Conservation (phyloP, 345 rosid species). For the Salix exigua region DNA sequence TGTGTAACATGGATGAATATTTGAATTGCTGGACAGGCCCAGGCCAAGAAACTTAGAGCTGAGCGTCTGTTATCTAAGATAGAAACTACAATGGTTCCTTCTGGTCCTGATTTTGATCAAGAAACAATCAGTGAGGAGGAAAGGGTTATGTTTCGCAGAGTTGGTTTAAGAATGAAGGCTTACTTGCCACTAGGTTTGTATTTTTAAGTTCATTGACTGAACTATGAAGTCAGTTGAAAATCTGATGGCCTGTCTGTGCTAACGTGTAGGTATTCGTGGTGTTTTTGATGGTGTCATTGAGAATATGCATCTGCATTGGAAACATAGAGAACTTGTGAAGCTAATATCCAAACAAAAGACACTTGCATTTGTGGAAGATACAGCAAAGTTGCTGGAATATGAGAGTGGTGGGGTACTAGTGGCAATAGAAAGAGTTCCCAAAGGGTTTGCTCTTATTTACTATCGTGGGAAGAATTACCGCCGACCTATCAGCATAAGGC, state of each 20-base stretch:
- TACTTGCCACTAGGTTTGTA: slow-evolving; percentile 84
- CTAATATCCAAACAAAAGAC: slow-evolving; percentile 89
- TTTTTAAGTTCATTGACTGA: slow-evolving; percentile 10
- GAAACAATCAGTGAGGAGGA: slow-evolving; percentile 96
- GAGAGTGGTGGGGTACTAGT: slow-evolving; percentile 98
- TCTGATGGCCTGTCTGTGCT: slow-evolving; percentile 17
- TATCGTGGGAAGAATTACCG: slow-evolving; percentile 93
- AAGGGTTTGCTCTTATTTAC: slow-evolving; percentile 84
- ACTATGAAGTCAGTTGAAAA: slow-evolving; percentile 4
- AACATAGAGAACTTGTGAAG: slow-evolving; percentile 96
- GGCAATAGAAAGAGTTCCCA: slow-evolving; percentile 87
- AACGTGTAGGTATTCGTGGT: slow-evolving; percentile 82
- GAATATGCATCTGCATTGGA: slow-evolving; percentile 99
- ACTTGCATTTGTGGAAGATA: slow-evolving; percentile 86
- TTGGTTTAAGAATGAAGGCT: slow-evolving; percentile 92
- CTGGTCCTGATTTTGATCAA: slow-evolving; percentile 96
- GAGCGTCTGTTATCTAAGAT: slow-evolving; percentile 76
- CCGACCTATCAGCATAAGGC: slow-evolving; percentile 83
- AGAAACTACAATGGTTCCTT: slow-evolving; percentile 91
- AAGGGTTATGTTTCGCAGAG: slow-evolving; percentile 77
- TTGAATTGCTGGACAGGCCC: slow-evolving; percentile 53
- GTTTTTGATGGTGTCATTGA: slow-evolving; percentile 97
- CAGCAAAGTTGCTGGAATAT: slow-evolving; percentile 80
- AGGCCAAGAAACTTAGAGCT: slow-evolving; percentile 84
- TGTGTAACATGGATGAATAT: slow-evolving; percentile 8